phyloP scores from a whole-genome alignment of 495 filamentous ascomycete genomes.

The Rostrohypoxylon terebratum region DNA sequence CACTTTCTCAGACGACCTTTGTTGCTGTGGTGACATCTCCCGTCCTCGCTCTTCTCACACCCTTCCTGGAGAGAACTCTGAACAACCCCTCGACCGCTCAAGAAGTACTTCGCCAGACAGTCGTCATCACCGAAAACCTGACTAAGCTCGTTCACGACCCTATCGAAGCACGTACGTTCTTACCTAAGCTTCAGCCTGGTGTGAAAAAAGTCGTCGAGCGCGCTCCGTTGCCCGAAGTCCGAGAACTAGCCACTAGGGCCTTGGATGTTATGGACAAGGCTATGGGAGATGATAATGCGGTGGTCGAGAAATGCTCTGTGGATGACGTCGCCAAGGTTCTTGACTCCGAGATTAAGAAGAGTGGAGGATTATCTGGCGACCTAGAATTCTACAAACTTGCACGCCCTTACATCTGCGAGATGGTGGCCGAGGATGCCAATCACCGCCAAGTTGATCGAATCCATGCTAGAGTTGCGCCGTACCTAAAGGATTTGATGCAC shows the following conservation, averaged over 20 bases:
- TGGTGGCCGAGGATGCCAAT: conserved; percentile 92
- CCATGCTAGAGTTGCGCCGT: conserved; percentile 71
- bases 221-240: conserved; percentile 93
- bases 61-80: conserved; percentile 90
- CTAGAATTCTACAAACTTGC: conserved; percentile 74
- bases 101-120: conserved; percentile 94
- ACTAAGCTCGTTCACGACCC: conserved; percentile 99
- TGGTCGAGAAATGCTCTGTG: conserved; percentile 73
- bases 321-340: conserved; percentile 83
- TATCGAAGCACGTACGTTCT: conserved; percentile 92
- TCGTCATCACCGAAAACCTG: conserved; percentile 98
- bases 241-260: conserved; percentile 86
- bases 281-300: conserved; percentile 78
- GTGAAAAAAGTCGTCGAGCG: conserved; percentile 87
- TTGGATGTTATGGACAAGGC: conserved; percentile 91
- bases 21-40: conserved; percentile 98
- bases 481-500: conserved; percentile 77
- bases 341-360: conserved; percentile 77
- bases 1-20: conserved; percentile 97
- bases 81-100: conserved; percentile 91
- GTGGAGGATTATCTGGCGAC: conserved; percentile 70
- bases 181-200: conserved; percentile 95
- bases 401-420: conserved; percentile 80
- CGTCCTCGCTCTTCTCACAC: conserved; percentile 95
- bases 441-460: conserved; percentile 82